Percentiles rank a stretch among this genome's conserved stretches.
Conservation (phyloP, 768 basidiomycete species). For the Terana coerulea region DNA sequence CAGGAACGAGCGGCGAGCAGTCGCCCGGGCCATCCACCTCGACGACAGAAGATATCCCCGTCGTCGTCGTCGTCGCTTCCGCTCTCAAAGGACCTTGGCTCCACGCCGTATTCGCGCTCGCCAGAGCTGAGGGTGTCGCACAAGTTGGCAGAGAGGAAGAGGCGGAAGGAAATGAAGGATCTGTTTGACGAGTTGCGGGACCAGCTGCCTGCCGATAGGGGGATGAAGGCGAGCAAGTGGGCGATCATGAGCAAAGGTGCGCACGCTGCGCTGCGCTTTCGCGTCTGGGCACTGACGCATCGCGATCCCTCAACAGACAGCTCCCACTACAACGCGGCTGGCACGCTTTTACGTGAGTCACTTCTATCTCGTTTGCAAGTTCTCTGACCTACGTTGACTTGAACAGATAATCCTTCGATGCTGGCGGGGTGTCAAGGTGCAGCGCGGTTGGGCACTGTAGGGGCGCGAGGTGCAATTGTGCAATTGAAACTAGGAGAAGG, state of each 20-base stretch:
- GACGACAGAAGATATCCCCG: conserved; percentile 15
- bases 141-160: conserved; percentile 94
- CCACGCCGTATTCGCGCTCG: conserved; percentile 90
- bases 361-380: too few relatives aligned
- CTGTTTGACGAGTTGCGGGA: conserved; percentile 95
- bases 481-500: too few relatives aligned
- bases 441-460: too few relatives aligned
- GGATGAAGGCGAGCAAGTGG: conserved; percentile 98
- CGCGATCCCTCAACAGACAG: conserved; percentile 5
- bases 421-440: too few relatives aligned
- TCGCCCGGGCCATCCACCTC: conserved; percentile 14
- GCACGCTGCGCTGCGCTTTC: conserved; percentile 18
- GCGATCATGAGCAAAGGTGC: conserved; percentile 95
- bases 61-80: conserved; percentile 8
- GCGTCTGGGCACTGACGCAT: not conserved
- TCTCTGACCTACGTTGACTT: too few relatives aligned
- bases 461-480: too few relatives aligned
- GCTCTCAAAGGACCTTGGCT: conserved; percentile 41
- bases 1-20: conserved; percentile 28
- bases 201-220: conserved; percentile 86
- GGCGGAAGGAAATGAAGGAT: conserved; percentile 99
- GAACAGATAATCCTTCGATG: too few relatives aligned
- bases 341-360: too few relatives aligned
- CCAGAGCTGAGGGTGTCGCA: conserved; percentile 94
- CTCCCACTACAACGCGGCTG: not conserved